These are phyloP conservation scores for Penicillium sp. DNA, from an alignment of 2,329 filamentous ascomycete genomes.

Conservation along the genomic window DNA sequence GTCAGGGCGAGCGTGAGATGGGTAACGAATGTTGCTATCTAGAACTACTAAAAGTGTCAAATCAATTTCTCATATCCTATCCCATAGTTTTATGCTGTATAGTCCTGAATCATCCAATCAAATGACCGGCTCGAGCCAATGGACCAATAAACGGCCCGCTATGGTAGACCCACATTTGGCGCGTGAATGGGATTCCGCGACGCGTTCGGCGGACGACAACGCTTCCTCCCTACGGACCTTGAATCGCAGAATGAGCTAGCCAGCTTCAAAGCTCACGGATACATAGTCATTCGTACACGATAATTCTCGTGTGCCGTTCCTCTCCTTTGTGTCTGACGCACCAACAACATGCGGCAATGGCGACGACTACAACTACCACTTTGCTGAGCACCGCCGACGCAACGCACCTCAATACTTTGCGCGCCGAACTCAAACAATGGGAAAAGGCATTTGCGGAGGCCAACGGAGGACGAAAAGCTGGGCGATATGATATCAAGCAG, in stretches of 20 bases:
- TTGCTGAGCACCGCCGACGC: constrained; percentile 23
- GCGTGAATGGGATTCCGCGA: background rate
- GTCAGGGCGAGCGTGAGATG: constrained; percentile 4
- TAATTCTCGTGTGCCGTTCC: background rate
- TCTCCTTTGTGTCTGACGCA: background rate
- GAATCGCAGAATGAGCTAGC: too few relatives aligned
- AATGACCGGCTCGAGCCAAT: too few relatives aligned
- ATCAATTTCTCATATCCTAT: background rate
- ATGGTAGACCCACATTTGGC: background rate
- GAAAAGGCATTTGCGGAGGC: constrained; percentile 42
- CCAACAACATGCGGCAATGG: constrained; percentile 1
- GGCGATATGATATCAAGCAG: constrained; percentile 46
- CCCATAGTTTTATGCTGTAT: background rate
- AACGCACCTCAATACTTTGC: constrained; percentile 30
- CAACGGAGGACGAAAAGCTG: constrained; percentile 43
- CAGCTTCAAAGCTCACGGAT: background rate
- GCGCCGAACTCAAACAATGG: constrained; percentile 46
- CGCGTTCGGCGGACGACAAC: background rate
- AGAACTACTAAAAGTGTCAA: background rate
- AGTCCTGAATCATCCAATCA: background rate
- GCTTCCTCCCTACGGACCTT: background rate
- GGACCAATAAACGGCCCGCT: too few relatives aligned
- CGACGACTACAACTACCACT: constrained; percentile 24
- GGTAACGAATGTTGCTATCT: constrained; percentile 11
- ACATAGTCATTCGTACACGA: background rate